A percentile compares a stretch with the other conserved stretches of the same genome.
Evolutionary conservation across 768 basidiomycete species (phyloP).

Genomic region (Crassisporium funariophilum): DNA sequence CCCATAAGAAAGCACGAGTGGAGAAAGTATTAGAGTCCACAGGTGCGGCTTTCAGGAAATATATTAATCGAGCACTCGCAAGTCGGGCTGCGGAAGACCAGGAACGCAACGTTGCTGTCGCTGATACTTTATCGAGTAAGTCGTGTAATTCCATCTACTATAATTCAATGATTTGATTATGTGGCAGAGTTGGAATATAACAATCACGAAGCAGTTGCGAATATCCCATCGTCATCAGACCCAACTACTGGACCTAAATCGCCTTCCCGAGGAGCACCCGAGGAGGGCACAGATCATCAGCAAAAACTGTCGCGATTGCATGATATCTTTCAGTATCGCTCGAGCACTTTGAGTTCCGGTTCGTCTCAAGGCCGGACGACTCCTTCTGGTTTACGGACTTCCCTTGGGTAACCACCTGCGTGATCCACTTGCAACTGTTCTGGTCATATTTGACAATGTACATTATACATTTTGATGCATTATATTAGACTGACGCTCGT

Average conservation of each 20-base stretch:
- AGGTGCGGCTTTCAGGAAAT: conserved; percentile 88
- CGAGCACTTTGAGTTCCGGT: conserved; percentile 58
- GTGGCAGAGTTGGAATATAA: conserved; percentile 65
- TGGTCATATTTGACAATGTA: conserved; percentile 14
- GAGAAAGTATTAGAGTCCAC: conserved; percentile 90
- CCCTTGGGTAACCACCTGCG: conserved; percentile 25
- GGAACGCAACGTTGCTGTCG: conserved; percentile 77
- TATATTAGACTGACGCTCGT: too few species aligned
- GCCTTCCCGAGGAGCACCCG: conserved; percentile 21
- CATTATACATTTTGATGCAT: conserved; percentile 11
- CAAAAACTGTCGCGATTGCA: conserved; percentile 76
- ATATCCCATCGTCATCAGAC: conserved; percentile 29
- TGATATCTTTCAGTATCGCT: conserved; percentile 81
- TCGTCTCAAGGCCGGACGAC: conserved; percentile 40
- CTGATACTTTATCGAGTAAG: conserved; percentile 82
- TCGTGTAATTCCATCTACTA: conserved; percentile 12
- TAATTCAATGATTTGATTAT: conserved; percentile 12
- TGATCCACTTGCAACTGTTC: too few species aligned
- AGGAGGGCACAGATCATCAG: conserved; percentile 41
- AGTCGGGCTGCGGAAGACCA: conserved; percentile 87
- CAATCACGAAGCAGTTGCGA: conserved; percentile 33
- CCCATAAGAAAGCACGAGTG: conserved; percentile 78
- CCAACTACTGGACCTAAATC: conserved; percentile 27
- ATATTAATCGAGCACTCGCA: conserved; percentile 85
- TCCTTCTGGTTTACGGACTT: conserved; percentile 31